Conservation (phyloP, 331 rosid species). For the Phaseolus coccineus region DNA sequence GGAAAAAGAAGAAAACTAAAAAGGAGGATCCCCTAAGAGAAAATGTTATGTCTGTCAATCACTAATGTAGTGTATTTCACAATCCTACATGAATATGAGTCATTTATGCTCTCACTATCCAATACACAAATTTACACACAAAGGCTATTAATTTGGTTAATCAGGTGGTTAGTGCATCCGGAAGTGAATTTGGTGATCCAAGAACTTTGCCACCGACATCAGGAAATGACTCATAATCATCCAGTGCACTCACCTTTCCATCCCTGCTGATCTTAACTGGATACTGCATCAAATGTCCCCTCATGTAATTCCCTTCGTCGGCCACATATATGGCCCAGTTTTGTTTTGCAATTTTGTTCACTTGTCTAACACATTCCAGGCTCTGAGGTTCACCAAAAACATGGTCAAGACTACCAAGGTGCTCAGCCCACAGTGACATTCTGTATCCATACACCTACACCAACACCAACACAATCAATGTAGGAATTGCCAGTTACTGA, state of each 20-base stretch:
- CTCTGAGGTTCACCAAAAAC: constrained; percentile 55
- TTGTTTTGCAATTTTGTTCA: constrained; percentile 49
- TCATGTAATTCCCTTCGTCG: constrained; percentile 43
- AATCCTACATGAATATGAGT: not conserved
- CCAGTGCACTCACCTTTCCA: constrained; percentile 50
- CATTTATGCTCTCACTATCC: constrained; percentile 18
- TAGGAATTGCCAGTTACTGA: not conserved
- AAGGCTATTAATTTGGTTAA: constrained; percentile 25
- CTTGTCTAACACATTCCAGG: constrained; percentile 53
- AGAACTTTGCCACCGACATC: constrained; percentile 67
- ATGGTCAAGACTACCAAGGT: constrained; percentile 60
- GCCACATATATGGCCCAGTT: constrained; percentile 55
- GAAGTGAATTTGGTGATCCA: constrained; percentile 63
- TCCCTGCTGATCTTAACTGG: constrained; percentile 52
- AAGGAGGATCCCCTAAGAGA: not conserved
- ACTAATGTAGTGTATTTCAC: not conserved
- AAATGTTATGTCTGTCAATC: not conserved
- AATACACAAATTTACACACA: constrained; percentile 32
- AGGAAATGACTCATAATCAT: constrained; percentile 54
- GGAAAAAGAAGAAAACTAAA: not conserved
- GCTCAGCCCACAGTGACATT: constrained; percentile 81
- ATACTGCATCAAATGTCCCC: constrained; percentile 59
- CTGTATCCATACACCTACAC: constrained; percentile 74
- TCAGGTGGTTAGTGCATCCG: constrained; percentile 62
- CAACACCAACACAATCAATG: not conserved